phyloP scores from a whole-genome alignment of 768 basidiomycete species.

The Kwoniella mangroviensis region DNA sequence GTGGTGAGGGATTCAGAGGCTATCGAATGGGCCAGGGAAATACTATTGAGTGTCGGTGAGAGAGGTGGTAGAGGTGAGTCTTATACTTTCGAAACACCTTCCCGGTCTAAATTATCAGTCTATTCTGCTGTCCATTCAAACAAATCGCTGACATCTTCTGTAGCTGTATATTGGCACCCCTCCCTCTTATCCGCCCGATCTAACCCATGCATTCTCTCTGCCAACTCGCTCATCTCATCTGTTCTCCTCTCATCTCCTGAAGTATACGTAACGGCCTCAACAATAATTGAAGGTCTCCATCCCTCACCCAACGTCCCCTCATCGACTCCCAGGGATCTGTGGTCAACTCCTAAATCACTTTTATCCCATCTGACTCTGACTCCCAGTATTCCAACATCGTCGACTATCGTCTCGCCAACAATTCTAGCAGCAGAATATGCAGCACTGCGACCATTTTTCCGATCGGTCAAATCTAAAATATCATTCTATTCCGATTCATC shows the following conservation, averaged over 20 bases:
- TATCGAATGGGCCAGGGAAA: slow-evolving; percentile 30
- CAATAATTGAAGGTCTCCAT: slow-evolving; percentile 29
- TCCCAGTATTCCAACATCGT: slow-evolving; percentile 24
- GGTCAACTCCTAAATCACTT: slow-evolving; percentile 6
- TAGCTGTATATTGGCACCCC: slow-evolving; percentile 45
- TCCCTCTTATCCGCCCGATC: slow-evolving; percentile 36
- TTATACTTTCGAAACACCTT: not conserved
- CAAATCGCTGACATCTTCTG: not conserved
- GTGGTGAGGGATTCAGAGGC: slow-evolving; percentile 44
- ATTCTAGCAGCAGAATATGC: slow-evolving; percentile 43
- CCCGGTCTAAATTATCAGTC: not conserved
- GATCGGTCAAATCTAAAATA: slow-evolving; percentile 31
- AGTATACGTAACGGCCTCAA: slow-evolving; percentile 27
- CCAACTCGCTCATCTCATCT: slow-evolving; percentile 28
- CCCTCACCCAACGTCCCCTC: slow-evolving; percentile 14
- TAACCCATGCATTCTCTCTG: slow-evolving; percentile 36
- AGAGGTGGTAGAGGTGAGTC: slow-evolving; percentile 34
- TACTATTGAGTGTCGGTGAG: slow-evolving; percentile 22
- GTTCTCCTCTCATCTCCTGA: slow-evolving; percentile 17
- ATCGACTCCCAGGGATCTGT: not conserved
- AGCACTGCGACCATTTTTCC: slow-evolving; percentile 42
- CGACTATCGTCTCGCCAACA: slow-evolving; percentile 22
- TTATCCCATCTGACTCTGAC: slow-evolving; percentile 31
- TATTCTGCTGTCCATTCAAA: not conserved
- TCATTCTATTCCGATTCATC: slow-evolving; percentile 38